Base-by-base conservation (phyloP, 495 filamentous ascomycete species). In the Aspergillus baeticus region DNA sequence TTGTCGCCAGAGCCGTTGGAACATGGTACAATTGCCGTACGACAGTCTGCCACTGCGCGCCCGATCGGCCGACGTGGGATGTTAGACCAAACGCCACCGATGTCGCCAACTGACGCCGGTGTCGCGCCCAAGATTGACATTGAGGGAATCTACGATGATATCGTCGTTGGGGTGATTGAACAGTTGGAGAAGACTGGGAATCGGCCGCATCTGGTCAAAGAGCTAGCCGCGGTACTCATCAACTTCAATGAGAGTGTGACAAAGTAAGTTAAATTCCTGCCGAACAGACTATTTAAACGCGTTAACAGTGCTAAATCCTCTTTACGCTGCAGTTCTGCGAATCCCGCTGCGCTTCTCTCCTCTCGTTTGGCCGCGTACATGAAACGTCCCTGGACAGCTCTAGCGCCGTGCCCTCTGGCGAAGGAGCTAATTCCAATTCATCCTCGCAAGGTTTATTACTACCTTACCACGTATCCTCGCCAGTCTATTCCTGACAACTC, bases 391-490 rank as follows among this genome's bases (percentile, higher is more conserved):
- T 96, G 92, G 92, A 87, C 86, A 2, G 85, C 89, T 18, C 72
- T 87, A 18, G 76, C 89, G 38, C 91, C 89, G 4, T 98, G 94
- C 69, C 92, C 96, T 5, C 69, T 98, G 43, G 89, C 87, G 36
- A 98, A 98, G 72, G 91, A 95, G 74, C 84, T 97, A 53, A 87
- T 96, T 65, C 84, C 89, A 26, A 87, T 93, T 35, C 93, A 98
- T 65, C 94, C 94, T 21, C 88, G 91, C 64, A 90, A 94, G 73
- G 91, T 96, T 50, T 98, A 96, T 74, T 98, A 92, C 70, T 97
- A 90, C 73, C 83, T 98, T 46, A 94, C 91, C 35, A 96, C 89
- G 7, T 84, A 76, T 58, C 85, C 88, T 45, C 89, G 85, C 61
- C 91, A 95, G 70, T 84, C 90, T 42, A 82, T 98, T 21, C 92